Evolutionary conservation across 768 basidiomycete species (phyloP), one percentile per base, ranked within the genome.

Genomic region (Boletus vermiculosoides): DNA sequence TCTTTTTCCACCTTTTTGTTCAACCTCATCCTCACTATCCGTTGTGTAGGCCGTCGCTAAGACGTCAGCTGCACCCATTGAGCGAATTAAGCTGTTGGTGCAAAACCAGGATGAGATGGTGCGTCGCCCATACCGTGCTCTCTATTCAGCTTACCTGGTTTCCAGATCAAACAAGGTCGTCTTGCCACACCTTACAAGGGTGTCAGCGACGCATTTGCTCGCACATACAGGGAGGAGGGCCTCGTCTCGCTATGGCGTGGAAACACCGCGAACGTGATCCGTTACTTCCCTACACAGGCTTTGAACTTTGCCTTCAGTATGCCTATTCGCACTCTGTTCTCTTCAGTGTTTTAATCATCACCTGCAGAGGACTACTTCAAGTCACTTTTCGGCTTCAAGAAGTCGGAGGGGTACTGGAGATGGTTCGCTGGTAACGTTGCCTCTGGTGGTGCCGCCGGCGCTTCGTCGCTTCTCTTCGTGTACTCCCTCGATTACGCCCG

Each of bases 61-160:
- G 86, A 98, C 97, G 64, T 91, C 90, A 64, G 97, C 97, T 67
- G 97, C 97, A 63, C 97, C 97, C 78, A 99, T 99, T 71, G 97
- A 98, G 86, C 94, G 97, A 73, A 96, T 99, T 79, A 99, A 99
- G 83, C 87, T 98, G 70, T 79, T 96, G 73, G 89, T 96, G 58
- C 93, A 98, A 79, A 98, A 97, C 80, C 96, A 98, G 86, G 96
- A 95, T 85, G 97, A 98, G 83, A 99, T 98, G 97, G 90, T 87
- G n/a, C 4, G 78, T 73, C n/a, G 13, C 25, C 11, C 31, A 0
- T 47, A 18, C 44, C 11, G 4, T 34, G n/a, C 8, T 42, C n/a
- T 51, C 36, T 42, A 42, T 51, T 10, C 6, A 37, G 20, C 62
- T 67, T 34, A 58, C 30, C 39, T 47, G 30, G 46, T 10, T 13